Percentiles rank a stretch among this genome's conserved stretches.
Evolutionary conservation across 148 eudicot genomes (phyloP).

Genomic region (Nyssa sinensis): DNA sequence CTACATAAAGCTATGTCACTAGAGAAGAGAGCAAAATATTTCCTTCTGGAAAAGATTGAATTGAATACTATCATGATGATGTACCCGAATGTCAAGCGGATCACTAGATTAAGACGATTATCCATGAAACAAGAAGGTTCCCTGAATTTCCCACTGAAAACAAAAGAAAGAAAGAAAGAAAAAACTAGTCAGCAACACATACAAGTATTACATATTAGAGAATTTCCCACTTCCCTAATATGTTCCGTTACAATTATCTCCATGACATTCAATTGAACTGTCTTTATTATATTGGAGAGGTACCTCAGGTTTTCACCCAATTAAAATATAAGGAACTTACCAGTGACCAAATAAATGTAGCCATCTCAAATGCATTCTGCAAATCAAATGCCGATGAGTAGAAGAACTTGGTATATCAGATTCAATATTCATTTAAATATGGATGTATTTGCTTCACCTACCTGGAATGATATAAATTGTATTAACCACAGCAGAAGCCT

Average conservation of each 20-base stretch:
- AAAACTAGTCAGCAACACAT: background rate
- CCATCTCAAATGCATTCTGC: conserved; percentile 87
- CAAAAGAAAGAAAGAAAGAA: background rate
- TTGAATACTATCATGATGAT: background rate
- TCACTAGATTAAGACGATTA: conserved; percentile 37
- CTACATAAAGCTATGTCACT: background rate
- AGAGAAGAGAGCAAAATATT: background rate
- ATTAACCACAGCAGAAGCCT: conserved; percentile 59
- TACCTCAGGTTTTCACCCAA: background rate
- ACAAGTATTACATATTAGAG: background rate
- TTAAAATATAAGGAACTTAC: conserved; percentile 30
- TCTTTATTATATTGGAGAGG: background rate
- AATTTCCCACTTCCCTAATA: background rate
- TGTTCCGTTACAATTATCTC: background rate
- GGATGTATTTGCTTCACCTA: conserved; percentile 8
- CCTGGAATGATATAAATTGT: conserved; percentile 80
- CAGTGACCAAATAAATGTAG: conserved; percentile 71
- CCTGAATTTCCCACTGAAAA: conserved; percentile 64
- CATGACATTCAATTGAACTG: background rate
- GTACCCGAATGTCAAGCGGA: conserved; percentile 79
- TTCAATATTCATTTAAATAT: background rate
- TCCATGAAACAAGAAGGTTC: conserved; percentile 54
- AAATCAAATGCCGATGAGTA: conserved; percentile 17
- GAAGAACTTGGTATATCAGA: conserved; percentile 2
- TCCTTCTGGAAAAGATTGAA: background rate